Percentiles rank a stretch among this genome's conserved stretches.
phyloP scores from a whole-genome alignment of 805 yeast genomes.

The Candida xiaguanensis region DNA sequence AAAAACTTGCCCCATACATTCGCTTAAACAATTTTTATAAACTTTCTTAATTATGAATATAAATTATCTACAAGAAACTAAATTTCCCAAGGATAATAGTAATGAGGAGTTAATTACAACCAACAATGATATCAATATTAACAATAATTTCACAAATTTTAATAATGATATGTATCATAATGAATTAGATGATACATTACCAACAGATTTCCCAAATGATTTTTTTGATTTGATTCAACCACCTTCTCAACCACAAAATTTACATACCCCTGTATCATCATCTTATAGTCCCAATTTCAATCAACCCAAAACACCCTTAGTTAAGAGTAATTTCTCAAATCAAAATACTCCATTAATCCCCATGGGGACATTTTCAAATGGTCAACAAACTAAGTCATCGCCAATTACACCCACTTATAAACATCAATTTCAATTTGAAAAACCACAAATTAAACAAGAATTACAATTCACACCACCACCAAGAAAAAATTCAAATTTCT shows the following conservation, averaged over 20 bases:
- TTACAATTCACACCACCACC: not conserved
- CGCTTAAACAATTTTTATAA: no score
- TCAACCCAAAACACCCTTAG: not conserved
- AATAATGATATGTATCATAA: not conserved
- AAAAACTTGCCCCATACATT: not conserved
- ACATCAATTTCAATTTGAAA: not conserved
- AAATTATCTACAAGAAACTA: no score
- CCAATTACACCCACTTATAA: conserved; percentile 6
- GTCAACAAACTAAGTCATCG: not conserved
- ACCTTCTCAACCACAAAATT: conserved; percentile 1
- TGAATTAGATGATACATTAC: conserved; percentile 2
- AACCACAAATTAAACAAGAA: not conserved
- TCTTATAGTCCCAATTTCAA: not conserved
- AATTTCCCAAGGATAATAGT: no score
- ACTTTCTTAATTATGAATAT: no score
- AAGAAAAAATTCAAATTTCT: not conserved
- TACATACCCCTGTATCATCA: not conserved
- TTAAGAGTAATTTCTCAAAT: conserved; percentile 3
- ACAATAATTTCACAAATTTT: not conserved
- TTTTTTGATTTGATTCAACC: conserved; percentile 3
- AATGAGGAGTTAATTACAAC: not conserved
- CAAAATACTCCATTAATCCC: conserved; percentile 6
- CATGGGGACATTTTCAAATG: conserved; percentile 3
- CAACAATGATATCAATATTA: not conserved
- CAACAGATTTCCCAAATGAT: conserved; percentile 4